Percentiles rank a stretch among this genome's conserved stretches.
phyloP scores from a whole-genome alignment of 192 early-diverging fungal species.

The Entophlyctis helioformis region DNA sequence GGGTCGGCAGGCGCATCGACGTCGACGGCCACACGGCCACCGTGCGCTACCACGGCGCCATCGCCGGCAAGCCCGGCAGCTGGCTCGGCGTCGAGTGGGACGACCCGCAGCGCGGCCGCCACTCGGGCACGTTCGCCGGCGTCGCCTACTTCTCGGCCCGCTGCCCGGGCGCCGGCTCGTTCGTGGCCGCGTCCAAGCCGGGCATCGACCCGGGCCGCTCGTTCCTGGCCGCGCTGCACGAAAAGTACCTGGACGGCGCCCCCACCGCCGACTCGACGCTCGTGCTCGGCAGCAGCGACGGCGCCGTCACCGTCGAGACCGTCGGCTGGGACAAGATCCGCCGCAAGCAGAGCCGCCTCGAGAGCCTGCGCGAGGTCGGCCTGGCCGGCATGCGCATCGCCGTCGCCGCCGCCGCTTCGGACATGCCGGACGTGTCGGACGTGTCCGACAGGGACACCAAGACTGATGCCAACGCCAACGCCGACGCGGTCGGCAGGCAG shows the following conservation, averaged over 20 bases:
- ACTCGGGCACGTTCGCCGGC: constrained; percentile 19
- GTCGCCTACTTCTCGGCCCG: constrained; percentile 16
- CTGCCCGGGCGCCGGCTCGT: constrained; percentile 16
- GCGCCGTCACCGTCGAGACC: constrained; percentile 23
- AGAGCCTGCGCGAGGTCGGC: constrained; percentile 17
- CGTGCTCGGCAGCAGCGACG: constrained; percentile 6
- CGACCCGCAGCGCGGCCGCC: constrained; percentile 26
- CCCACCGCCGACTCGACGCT: constrained; percentile 4
- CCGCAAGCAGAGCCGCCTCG: constrained; percentile 5
- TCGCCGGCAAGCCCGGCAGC: constrained; percentile 5
- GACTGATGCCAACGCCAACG: neutral
- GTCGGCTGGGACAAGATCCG: constrained; percentile 34
- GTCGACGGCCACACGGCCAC: constrained; percentile 16
- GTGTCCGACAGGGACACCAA: no score
- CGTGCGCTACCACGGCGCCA: constrained; percentile 15
- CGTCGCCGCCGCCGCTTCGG: neutral
- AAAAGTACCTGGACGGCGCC: constrained; percentile 13
- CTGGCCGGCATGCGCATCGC: constrained; percentile 18
- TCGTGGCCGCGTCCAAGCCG: constrained; percentile 6
- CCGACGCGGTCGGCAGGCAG: neutral
- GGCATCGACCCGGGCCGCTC: neutral
- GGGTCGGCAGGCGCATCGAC: constrained; percentile 5
- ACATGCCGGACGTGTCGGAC: no score
- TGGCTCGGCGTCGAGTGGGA: constrained; percentile 39
- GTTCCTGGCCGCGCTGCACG: constrained; percentile 9